Evolutionary conservation across 805 yeast species (phyloP), one percentile per base, ranked within the genome.

Genomic region (Torulaspora maleeae): DNA sequence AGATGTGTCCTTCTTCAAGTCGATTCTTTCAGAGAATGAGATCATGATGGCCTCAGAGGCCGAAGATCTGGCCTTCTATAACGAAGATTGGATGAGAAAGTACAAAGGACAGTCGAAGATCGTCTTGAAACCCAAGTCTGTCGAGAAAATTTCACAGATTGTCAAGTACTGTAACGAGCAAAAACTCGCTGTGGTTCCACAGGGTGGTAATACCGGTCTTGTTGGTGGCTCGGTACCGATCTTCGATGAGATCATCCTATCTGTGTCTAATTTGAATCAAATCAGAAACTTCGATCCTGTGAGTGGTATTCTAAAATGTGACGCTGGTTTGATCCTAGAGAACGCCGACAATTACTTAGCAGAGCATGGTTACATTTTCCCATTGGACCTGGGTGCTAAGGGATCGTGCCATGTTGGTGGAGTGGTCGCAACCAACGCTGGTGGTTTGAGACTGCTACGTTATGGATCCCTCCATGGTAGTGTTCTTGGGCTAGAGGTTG

Each of bases 321-420:
- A 91, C 63, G 88, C 97, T 20, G 98, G 98, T 55, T 80, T 89
- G 32, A 83, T 90, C 45, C 73, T 90, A 58, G 96, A 91, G 63
- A 77, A 71, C 53, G 96, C 96, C 10, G 96, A 90, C 67, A 74
- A 74, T 44, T 87, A 61, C 58, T 68, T 90, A 44, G 81, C 83
- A 13, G 93, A 87, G 46, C 70, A 79, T n/a, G 95, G 93, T 3
- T 84, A 84, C 67, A 86, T 90, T 44, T 90, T 89, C 75, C 98
- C 98, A 22, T 72, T 90, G 41, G 98, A 90, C 63, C 71, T 90
- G 50, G 98, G 98, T 47, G 97, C 98, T 30, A 90, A 90, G 69
- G 98, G 98, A 11, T 87, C 96, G 1, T 91, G 97, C 63, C 95
- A 87, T 56, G 82, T 91, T 50, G 97, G 97, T 55, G 98, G 97